Conservation (phyloP, 148 eudicot species). For the Persicaria maculosa region DNA sequence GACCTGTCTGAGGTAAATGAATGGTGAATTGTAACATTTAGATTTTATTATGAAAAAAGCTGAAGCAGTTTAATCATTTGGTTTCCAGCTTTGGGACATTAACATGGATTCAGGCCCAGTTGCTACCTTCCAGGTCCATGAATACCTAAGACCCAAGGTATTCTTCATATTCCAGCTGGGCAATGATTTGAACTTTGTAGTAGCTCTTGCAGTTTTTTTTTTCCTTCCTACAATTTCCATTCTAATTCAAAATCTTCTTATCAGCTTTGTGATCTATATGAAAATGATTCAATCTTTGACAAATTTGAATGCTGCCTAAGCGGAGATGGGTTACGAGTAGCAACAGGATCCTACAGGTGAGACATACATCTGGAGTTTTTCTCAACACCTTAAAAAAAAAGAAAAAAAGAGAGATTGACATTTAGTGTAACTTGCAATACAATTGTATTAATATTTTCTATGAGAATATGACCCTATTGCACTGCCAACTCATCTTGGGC, state of each 20-base stretch:
- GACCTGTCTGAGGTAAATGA: background rate
- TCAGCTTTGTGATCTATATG: constrained; percentile 39
- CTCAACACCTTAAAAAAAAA: background rate
- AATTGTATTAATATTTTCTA: too few relatives aligned
- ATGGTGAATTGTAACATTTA: background rate
- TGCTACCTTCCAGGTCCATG: constrained; percentile 39
- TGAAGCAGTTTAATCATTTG: background rate
- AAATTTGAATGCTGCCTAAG: constrained; percentile 40
- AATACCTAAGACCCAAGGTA: constrained; percentile 36
- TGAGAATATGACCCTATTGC: background rate
- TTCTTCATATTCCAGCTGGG: background rate
- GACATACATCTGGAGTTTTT: background rate
- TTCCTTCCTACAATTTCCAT: background rate
- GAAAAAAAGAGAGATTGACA: too few relatives aligned
- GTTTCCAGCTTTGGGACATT: constrained; percentile 37
- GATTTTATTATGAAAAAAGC: background rate
- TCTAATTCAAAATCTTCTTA: background rate
- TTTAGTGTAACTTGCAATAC: too few relatives aligned
- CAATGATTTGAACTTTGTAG: background rate
- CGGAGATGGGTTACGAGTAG: constrained; percentile 33
- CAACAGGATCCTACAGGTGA: constrained; percentile 40
- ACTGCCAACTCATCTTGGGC: too few relatives aligned
- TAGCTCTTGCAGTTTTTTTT: background rate
- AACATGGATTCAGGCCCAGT: constrained; percentile 41
- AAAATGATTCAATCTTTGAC: constrained; percentile 39